Evolutionary conservation across 805 yeast genomes (phyloP).

Genomic region (Saturnispora zaruensis): DNA sequence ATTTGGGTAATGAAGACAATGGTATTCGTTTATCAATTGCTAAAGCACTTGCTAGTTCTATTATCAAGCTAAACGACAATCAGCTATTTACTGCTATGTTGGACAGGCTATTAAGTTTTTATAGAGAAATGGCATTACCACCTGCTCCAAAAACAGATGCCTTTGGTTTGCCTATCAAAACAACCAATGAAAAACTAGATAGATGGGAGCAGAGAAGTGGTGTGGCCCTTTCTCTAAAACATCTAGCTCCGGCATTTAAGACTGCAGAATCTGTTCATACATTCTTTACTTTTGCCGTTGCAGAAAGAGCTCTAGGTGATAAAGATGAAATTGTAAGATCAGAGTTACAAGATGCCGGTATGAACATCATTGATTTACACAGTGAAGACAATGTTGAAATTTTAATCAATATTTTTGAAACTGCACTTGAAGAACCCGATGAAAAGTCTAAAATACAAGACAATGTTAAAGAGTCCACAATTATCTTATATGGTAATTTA

Average conservation of each 20-base stretch:
- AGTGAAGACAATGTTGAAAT: constrained; percentile 64
- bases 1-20: constrained; percentile 46
- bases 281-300: constrained; percentile 51
- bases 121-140: constrained; percentile 53
- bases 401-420: constrained; percentile 76
- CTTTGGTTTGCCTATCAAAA: constrained; percentile 66
- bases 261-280: constrained; percentile 36
- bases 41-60: constrained; percentile 55
- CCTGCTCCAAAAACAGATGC: constrained; percentile 72
- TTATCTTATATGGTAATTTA: constrained; percentile 82
- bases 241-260: constrained; percentile 42
- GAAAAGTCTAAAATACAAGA: constrained; percentile 44
- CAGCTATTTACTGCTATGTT: constrained; percentile 30
- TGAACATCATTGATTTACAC: constrained; percentile 54
- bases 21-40: constrained; percentile 72
- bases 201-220: constrained; percentile 84
- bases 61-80: constrained; percentile 26
- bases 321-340: constrained; percentile 62
- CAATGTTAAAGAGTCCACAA: constrained; percentile 64
- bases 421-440: constrained; percentile 44
- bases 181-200: constrained; percentile 55
- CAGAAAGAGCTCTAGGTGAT: constrained; percentile 65
- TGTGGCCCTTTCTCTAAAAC: constrained; percentile 57
- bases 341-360: constrained; percentile 85
- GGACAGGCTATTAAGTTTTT: constrained; percentile 43